Conservation (phyloP, 176 grass and related monocot genomes). For the Canna indica region DNA sequence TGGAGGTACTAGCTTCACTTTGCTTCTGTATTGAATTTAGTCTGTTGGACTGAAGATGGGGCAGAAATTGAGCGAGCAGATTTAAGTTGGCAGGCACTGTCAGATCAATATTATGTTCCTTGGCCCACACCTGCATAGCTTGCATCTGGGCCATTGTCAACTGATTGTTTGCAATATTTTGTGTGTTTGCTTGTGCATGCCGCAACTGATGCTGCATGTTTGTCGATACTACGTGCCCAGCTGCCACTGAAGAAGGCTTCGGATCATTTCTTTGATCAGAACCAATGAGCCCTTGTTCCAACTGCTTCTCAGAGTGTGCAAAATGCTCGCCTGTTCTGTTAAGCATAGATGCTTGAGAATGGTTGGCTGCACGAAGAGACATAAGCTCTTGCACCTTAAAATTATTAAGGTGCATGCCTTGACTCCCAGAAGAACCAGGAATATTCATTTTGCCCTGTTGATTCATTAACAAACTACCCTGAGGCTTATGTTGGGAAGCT, state of each 20-base stretch:
- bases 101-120: constrained; percentile 66
- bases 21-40: constrained; percentile 55
- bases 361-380: constrained; percentile 39
- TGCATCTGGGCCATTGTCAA: constrained; percentile 48
- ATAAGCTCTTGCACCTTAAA: constrained; percentile 61
- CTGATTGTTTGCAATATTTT: constrained; percentile 32
- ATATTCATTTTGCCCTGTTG: constrained; percentile 53
- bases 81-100: constrained; percentile 68
- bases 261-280: constrained; percentile 45
- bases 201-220: constrained; percentile 36
- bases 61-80: constrained; percentile 67
- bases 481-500: constrained; percentile 48
- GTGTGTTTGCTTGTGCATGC: constrained; percentile 28
- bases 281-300: constrained; percentile 31
- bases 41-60: constrained; percentile 39
- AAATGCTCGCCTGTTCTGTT: constrained; percentile 36
- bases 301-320: constrained; percentile 38
- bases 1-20: constrained; percentile 36
- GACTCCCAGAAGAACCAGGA: constrained; percentile 33
- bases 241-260: constrained; percentile 35
- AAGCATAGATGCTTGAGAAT: constrained; percentile 26
- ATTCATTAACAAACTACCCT: constrained; percentile 29
- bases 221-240: constrained; percentile 24
- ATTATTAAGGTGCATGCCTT: constrained; percentile 37
- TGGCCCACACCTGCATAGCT: constrained; percentile 73